Percentiles rank a stretch among this genome's conserved stretches.
Evolutionary conservation across 1,284 basidiomycete species (phyloP).

Genomic region (Fistulinella staudtii): DNA sequence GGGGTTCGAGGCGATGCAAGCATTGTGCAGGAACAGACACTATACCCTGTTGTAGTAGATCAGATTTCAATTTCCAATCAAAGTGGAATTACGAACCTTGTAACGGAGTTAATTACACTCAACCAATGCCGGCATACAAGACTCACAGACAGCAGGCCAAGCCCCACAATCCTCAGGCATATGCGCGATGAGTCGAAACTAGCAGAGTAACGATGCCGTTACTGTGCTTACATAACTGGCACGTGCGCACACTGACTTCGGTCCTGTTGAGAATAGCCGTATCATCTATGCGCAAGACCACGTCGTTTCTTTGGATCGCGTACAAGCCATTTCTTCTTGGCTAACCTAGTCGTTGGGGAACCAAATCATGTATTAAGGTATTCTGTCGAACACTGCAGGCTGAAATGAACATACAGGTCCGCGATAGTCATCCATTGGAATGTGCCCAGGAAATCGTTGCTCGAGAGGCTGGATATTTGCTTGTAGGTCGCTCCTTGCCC

Average conservation of each 20-base stretch:
- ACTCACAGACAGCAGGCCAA: constrained; percentile 35
- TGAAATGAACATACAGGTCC: not conserved
- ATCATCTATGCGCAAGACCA: constrained; percentile 38
- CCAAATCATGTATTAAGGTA: too few relatives aligned
- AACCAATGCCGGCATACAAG: not conserved
- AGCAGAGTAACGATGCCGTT: not conserved
- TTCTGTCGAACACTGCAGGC: too few relatives aligned
- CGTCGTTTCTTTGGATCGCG: constrained; percentile 41
- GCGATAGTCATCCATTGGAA: not conserved
- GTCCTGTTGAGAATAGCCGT: constrained; percentile 25
- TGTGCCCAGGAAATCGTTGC: not conserved
- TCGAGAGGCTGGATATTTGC: not conserved
- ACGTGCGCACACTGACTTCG: constrained; percentile 32
- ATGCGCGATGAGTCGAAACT: constrained; percentile 34
- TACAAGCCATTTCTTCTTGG: constrained; percentile 42
- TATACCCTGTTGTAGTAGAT: not conserved
- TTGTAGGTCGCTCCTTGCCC: not conserved
- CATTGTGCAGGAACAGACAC: not conserved
- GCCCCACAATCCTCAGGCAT: constrained; percentile 38
- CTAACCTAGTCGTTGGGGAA: constrained; percentile 47
- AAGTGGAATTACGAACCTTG: constrained; percentile 10
- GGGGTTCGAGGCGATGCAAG: not conserved
- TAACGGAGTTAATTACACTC: not conserved
- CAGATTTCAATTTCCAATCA: not conserved
- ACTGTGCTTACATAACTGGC: not conserved